Base-by-base conservation (phyloP, 2,329 filamentous ascomycete species). In the Talaromyces piceae region DNA sequence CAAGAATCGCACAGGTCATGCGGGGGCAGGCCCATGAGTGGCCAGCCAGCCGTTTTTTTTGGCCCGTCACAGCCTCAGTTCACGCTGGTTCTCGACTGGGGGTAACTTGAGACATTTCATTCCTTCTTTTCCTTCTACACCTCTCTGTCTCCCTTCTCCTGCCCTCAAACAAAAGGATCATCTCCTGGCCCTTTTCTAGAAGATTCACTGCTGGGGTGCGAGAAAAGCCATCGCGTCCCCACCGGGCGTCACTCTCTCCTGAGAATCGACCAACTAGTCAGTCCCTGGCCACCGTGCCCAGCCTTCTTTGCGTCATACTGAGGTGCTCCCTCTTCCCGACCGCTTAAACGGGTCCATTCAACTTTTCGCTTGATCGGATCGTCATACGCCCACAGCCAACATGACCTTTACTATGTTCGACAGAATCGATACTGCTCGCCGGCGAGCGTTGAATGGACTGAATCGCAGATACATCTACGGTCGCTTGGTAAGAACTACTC, bases 381-480 rank as follows among this genome's bases (percentile, higher is more conserved):
- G 13, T 9, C 22, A 9, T 41, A 13, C 39, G 39, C 39, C 9
- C 18, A 23, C 33, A 27, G n/a, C n/a, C 31, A 3, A 47, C n/a
- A n/a, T 48, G 47, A 39, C 45, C 26, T 49, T 53, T 50, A 51
- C 45, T 56, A 55, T 55, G 52, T 51, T 56, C 61, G 65, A 52
- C 33, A 74, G 74, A 71, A 63, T 75, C 51, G 65, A 67, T 54
- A 59, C 59, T 48, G 59, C 64, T 53, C 71, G 70, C 56, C 66
- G 67, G 51, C 69, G 65, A 61, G 62, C 72, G 47, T 61, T 75
- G 41, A 66, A 73, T 61, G 69, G 66, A 56, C 60, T 76, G 51
- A 75, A 76, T 54, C 63, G 67, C 55, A 66, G 69, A 59, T 76
- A 76, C 58, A 71, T 76, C 44, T 72, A 72, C 60, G 70, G 70